phyloP scores from a whole-genome alignment of 176 grass and related monocot species.

The Tuctoria greenei region DNA sequence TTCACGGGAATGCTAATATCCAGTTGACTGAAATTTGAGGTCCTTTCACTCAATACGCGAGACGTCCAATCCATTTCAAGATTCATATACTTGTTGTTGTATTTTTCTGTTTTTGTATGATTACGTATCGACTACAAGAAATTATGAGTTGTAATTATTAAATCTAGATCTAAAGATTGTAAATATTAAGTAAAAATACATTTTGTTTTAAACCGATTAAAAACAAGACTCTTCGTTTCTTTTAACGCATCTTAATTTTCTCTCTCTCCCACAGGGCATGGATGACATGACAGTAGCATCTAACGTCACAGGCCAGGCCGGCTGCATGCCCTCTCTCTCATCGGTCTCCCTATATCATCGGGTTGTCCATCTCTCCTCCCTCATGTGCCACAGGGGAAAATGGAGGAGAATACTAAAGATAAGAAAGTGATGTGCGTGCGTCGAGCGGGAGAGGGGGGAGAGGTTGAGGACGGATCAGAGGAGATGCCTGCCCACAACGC shows the following conservation, averaged over 20 bases:
- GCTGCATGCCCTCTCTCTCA: neutral
- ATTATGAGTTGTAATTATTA: no score
- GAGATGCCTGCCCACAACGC: constrained; percentile 28
- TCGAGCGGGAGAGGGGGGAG: neutral
- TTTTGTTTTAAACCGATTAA: no score
- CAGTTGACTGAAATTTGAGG: no score
- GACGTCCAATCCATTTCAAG: no score
- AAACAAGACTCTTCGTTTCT: neutral
- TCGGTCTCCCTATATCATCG: neutral
- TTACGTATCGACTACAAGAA: no score
- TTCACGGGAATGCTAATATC: no score
- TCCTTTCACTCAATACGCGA: no score
- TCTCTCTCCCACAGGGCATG: neutral
- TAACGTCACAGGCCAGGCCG: neutral
- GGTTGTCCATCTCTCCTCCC: neutral
- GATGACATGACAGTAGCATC: neutral
- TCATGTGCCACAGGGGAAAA: constrained; percentile 37
- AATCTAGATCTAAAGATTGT: no score
- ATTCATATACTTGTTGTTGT: no score
- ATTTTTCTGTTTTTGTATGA: no score
- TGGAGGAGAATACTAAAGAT: constrained; percentile 51
- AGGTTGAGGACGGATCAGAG: no score
- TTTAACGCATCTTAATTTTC: neutral
- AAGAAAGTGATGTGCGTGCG: constrained; percentile 48
- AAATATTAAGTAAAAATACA: no score